Base-by-base conservation (phyloP, 129 eudicot genomes). In the Deinandra increscens region DNA sequence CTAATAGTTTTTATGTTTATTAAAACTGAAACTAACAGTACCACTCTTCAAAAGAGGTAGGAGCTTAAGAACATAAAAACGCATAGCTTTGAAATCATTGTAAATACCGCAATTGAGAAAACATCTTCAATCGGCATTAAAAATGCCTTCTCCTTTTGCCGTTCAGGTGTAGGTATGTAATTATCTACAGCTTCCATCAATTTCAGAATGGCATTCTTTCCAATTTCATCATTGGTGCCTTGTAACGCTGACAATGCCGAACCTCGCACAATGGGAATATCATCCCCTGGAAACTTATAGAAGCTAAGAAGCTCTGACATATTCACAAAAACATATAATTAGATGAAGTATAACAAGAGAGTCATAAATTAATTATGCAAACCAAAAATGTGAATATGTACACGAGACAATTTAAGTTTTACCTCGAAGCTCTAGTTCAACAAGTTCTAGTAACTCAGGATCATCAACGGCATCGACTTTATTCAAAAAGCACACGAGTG, bases 241-340 rank as follows among this genome's bases (percentile, higher is more conserved):
- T 89, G 90, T 82, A 92, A 81, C 43, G 98, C 98, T 26, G 96
- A 83, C 63, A 88, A 78, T 17, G 98, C 96, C 36, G 98, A 92
- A 60, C 98, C 98, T 66, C 96, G 82, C 34, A 92, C 78, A 22
- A 92, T 92, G 11, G 98, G 96, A 64, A 92, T 92, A 11, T 92
- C 98, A 86, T 92, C 98, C 81, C 96, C 98, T 49, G 98, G 98
- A 69, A 86, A 92, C 85, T 89, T 85, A 70, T 88, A 92, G 73
- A 89, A 89, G 81, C 84, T 92, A 73, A 92, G 96, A 67, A 92
- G 90, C 58, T 92, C 98, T 92, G 91, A 79, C 36, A 78, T n/a
- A 67, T 29, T 23, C 51, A 63, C 17, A 72, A 75, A 61, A 60
- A 51, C 34, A 46, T 18, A 31, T n/a, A 8, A 12, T 59, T 4